Conservation (phyloP, 176 grass and related monocot genomes). For the Paspalum vaginatum region DNA sequence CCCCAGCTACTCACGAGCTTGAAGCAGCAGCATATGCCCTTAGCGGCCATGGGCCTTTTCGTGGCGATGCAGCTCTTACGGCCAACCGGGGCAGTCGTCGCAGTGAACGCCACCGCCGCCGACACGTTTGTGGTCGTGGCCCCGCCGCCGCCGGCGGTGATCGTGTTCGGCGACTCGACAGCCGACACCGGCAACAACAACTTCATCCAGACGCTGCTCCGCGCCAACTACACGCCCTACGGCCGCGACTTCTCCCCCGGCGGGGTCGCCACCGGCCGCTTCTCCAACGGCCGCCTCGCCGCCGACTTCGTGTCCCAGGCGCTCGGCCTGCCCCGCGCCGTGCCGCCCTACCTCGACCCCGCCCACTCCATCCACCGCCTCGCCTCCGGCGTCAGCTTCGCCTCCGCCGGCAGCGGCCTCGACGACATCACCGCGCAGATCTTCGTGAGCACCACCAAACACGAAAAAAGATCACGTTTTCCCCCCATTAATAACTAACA, state of each 20-base stretch:
- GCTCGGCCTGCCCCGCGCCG: constrained; percentile 46
- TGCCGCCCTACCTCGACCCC: constrained; percentile 70
- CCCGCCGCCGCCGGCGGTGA: constrained; percentile 57
- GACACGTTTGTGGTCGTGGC: constrained; percentile 28
- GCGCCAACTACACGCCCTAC: constrained; percentile 67
- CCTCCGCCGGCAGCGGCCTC: constrained; percentile 61
- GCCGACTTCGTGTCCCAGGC: constrained; percentile 72
- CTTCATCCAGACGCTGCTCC: constrained; percentile 48
- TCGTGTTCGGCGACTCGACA: constrained; percentile 81
- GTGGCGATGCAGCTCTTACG: background rate
- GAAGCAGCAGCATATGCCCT: background rate
- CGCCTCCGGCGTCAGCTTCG: constrained; percentile 63
- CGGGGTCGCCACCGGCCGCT: constrained; percentile 62
- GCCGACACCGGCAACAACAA: constrained; percentile 81
- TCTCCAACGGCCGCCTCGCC: constrained; percentile 73
- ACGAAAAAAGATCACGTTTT: too few species aligned
- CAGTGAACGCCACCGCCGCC: background rate
- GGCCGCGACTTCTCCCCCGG: constrained; percentile 59
- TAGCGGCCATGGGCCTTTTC: background rate
- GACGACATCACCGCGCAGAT: constrained; percentile 55
- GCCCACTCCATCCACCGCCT: constrained; percentile 39
- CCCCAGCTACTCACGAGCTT: background rate
- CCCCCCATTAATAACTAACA: too few species aligned
- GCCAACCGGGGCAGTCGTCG: too few species aligned
- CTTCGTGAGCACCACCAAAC: constrained; percentile 30